Evolutionary conservation across 345 rosid species (phyloP).

Genomic region (Brassica incana): DNA sequence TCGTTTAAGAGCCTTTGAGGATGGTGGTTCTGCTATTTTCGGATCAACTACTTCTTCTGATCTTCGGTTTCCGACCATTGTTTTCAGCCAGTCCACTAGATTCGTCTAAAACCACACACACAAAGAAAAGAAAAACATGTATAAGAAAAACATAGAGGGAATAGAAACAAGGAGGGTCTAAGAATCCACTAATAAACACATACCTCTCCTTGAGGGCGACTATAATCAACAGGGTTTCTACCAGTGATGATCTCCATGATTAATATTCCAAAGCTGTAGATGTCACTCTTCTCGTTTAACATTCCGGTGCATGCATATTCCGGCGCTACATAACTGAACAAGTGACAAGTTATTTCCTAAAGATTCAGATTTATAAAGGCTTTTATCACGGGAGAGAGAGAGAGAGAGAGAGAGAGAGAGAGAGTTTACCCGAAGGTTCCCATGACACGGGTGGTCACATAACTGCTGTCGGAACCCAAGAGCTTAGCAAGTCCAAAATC

Average conservation of each 20-base stretch:
- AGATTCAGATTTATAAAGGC: background rate
- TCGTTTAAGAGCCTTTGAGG: slow-evolving; percentile 69
- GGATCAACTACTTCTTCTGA: slow-evolving; percentile 89
- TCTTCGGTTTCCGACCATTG: slow-evolving; percentile 72
- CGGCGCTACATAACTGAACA: slow-evolving; percentile 80
- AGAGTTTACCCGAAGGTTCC: slow-evolving; percentile 84
- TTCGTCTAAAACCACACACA: slow-evolving; percentile 60
- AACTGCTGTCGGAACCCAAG: slow-evolving; percentile 70
- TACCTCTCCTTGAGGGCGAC: slow-evolving; percentile 89
- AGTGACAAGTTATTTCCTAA: background rate
- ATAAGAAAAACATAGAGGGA: background rate
- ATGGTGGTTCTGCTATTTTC: slow-evolving; percentile 71
- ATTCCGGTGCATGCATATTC: slow-evolving; percentile 96
- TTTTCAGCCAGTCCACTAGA: slow-evolving; percentile 90
- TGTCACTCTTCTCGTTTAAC: slow-evolving; percentile 76
- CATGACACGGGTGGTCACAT: slow-evolving; percentile 93
- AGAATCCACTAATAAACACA: background rate
- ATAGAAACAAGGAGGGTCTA: background rate
- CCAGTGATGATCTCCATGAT: slow-evolving; percentile 88
- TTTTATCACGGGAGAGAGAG: background rate
- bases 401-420: background rate
- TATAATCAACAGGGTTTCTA: slow-evolving; percentile 88
- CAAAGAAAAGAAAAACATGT: background rate
- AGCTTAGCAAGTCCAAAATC: slow-evolving; percentile 99
- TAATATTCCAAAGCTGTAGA: slow-evolving; percentile 83